Evolutionary conservation across 1,284 basidiomycete species (phyloP).

Genomic region (Irpex sp.): DNA sequence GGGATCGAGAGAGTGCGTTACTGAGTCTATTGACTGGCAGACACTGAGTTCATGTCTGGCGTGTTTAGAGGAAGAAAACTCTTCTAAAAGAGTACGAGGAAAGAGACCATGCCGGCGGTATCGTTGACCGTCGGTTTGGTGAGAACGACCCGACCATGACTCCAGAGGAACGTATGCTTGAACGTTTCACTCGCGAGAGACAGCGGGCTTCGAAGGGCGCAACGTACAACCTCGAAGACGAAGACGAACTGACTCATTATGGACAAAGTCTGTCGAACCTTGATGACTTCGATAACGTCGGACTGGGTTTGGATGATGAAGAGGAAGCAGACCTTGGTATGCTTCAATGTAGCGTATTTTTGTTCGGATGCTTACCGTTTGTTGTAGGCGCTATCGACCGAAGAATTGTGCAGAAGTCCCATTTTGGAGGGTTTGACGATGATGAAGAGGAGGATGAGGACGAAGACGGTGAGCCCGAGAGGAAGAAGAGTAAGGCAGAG

Average conservation of each 20-base stretch:
- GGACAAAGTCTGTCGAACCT: conserved; percentile 80
- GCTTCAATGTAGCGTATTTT: conserved; percentile 16
- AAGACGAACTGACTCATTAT: conserved; percentile 90
- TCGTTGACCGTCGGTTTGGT: conserved; percentile 93
- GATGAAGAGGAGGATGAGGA: conserved; percentile 54
- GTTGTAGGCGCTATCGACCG: conserved; percentile 58
- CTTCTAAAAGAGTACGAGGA: conserved; percentile 85
- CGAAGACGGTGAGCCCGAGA: conserved; percentile 56
- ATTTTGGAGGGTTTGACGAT: conserved; percentile 88
- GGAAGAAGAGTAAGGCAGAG: conserved; percentile 90
- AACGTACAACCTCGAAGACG: conserved; percentile 90
- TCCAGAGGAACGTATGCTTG: conserved; percentile 94
- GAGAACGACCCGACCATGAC: conserved; percentile 90
- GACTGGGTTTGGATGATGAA: conserved; percentile 68
- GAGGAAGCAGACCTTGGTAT: conserved; percentile 46
- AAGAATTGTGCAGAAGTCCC: conserved; percentile 58
- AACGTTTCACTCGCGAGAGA: conserved; percentile 90
- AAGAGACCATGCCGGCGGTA: conserved; percentile 76
- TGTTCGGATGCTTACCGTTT: neutral
- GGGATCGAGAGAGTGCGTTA: conserved; percentile 81
- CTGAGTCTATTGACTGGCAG: neutral
- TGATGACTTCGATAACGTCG: conserved; percentile 84
- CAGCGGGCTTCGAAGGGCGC: conserved; percentile 74
- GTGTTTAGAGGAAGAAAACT: conserved; percentile 71
- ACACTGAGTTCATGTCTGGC: neutral